phyloP scores from a whole-genome alignment of 2,329 filamentous ascomycete genomes.

The Penicillium palitans region DNA sequence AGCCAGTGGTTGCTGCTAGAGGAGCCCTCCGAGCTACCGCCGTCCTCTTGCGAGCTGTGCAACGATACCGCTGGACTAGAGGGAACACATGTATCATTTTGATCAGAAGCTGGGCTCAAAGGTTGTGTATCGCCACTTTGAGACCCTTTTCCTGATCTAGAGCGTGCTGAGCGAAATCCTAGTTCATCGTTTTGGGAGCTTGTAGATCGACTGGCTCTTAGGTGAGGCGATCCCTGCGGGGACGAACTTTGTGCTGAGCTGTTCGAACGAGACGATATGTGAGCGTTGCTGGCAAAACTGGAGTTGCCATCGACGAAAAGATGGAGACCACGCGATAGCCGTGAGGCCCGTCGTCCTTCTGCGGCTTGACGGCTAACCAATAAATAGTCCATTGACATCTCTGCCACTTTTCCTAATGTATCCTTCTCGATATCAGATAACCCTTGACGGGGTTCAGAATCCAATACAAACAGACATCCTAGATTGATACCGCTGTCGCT shows the following conservation, averaged over 20 bases:
- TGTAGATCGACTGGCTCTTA: not conserved
- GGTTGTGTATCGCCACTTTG: not conserved
- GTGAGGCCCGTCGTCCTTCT: too few relatives aligned
- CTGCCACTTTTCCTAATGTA: too few relatives aligned
- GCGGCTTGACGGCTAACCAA: too few relatives aligned
- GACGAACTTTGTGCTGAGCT: not conserved
- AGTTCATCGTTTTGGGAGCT: not conserved
- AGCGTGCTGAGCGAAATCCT: not conserved
- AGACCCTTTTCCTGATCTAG: not conserved
- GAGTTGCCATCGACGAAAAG: constrained; percentile 16
- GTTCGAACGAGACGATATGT: not conserved
- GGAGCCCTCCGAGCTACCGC: not conserved
- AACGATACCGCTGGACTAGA: not conserved
- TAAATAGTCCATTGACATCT: too few relatives aligned
- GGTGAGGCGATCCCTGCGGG: not conserved
- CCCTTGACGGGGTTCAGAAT: too few relatives aligned
- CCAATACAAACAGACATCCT: too few relatives aligned
- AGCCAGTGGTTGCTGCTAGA: constrained; percentile 17
- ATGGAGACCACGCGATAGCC: constrained; percentile 7
- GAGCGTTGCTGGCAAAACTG: constrained; percentile 5
- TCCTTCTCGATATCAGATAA: too few relatives aligned
- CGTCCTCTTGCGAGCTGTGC: not conserved
- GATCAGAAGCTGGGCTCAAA: not conserved
- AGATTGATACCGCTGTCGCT: too few relatives aligned
- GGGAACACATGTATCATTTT: not conserved